A percentile compares a stretch with the other conserved stretches of the same genome.
phyloP scores from a whole-genome alignment of 306 rosid genomes.

The Medicago arabica region DNA sequence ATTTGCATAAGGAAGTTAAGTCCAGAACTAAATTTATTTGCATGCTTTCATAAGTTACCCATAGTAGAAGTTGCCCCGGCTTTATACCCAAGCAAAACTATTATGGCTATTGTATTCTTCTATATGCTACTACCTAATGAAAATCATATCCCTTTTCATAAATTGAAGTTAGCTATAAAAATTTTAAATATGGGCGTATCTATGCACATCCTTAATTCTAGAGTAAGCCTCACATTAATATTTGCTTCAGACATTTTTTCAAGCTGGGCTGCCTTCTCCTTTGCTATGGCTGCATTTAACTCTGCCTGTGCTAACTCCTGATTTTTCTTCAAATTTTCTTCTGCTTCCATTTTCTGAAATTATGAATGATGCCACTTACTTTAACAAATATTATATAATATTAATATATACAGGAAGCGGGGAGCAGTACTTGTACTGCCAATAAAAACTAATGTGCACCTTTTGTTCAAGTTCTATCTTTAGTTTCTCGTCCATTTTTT shows the following conservation, averaged over 20 bases:
- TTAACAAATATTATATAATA: conserved; percentile 38
- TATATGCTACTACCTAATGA: conserved; percentile 17
- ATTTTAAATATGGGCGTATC: conserved; percentile 36
- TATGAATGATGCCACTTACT: conserved; percentile 40
- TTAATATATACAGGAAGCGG: conserved; percentile 24
- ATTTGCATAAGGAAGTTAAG: conserved; percentile 35
- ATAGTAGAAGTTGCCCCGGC: conserved; percentile 10
- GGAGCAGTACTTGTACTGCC: conserved; percentile 29
- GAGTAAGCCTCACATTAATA: conserved; percentile 72
- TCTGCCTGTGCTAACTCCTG: conserved; percentile 85
- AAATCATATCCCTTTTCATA: conserved; percentile 38
- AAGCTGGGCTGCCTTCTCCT: conserved; percentile 88
- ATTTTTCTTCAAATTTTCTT: conserved; percentile 53
- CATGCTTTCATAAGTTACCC: conserved; percentile 31
- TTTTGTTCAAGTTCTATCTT: conserved; percentile 79
- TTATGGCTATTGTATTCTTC: conserved; percentile 35
- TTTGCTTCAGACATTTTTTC: conserved; percentile 92
- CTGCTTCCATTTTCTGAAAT: conserved; percentile 78
- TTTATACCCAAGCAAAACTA: conserved; percentile 24
- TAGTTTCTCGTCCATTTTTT: conserved; percentile 84
- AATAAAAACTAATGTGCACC: conserved; percentile 54
- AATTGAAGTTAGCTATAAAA: conserved; percentile 29
- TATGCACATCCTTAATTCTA: conserved; percentile 40
- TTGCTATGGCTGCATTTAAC: conserved; percentile 78
- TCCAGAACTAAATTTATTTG: neutral